A percentile compares a stretch with the other conserved stretches of the same genome.
phyloP scores from a whole-genome alignment of 306 rosid species.

The Medicago lupulina region DNA sequence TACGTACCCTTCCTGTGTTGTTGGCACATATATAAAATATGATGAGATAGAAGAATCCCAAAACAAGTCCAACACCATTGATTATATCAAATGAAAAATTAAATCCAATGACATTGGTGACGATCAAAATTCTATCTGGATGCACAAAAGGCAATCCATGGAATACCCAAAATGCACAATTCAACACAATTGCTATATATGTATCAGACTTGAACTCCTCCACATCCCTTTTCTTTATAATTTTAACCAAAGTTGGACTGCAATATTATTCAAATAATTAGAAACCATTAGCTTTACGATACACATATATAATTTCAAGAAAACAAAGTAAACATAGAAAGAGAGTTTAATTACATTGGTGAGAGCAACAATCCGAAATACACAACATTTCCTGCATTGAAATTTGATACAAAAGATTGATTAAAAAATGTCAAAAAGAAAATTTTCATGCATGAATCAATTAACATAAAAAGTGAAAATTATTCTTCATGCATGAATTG shows the following conservation, averaged over 20 bases:
- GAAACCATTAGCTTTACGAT: neutral
- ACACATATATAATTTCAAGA: neutral
- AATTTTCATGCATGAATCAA: too few relatives aligned
- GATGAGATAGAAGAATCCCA: constrained; percentile 61
- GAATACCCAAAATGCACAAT: constrained; percentile 74
- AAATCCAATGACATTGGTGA: constrained; percentile 36
- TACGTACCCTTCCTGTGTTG: constrained; percentile 58
- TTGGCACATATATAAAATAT: constrained; percentile 52
- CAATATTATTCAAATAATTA: neutral
- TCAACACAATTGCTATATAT: constrained; percentile 61
- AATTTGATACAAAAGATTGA: neutral
- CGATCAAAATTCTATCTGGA: constrained; percentile 65
- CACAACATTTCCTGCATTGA: constrained; percentile 70
- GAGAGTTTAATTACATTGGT: constrained; percentile 61
- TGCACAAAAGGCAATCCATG: constrained; percentile 86
- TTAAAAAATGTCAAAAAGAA: neutral
- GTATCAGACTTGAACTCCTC: constrained; percentile 70
- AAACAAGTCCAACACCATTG: constrained; percentile 57
- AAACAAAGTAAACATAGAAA: neutral
- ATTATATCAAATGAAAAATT: neutral
- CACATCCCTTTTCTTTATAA: constrained; percentile 61
- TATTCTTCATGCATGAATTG: neutral
- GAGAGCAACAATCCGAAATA: constrained; percentile 75
- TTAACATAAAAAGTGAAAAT: neutral
- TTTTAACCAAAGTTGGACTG: constrained; percentile 73